Conservation (phyloP, 352 stramenopile species). For the Phytophthora macrochlamydospora region DNA sequence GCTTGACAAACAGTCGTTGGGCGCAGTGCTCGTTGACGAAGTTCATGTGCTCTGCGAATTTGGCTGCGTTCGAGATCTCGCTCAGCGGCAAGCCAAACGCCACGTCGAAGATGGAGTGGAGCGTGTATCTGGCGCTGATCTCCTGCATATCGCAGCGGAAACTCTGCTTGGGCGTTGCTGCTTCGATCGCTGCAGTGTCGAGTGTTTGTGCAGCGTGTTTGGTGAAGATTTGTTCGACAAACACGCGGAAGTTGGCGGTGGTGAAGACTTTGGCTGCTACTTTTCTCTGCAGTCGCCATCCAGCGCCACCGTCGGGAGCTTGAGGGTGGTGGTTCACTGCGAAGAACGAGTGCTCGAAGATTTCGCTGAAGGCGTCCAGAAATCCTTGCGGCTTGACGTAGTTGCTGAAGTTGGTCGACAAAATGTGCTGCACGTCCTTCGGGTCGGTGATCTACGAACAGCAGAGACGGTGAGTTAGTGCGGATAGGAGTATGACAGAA, state of each 20-base stretch:
- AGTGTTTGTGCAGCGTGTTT: conserved; percentile 42
- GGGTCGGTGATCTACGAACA: conserved; percentile 51
- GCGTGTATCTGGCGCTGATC: conserved; percentile 53
- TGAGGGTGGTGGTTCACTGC: conserved; percentile 71
- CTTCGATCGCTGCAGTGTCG: conserved; percentile 10
- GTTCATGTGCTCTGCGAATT: conserved; percentile 57
- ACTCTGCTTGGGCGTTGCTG: neutral
- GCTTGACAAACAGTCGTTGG: conserved; percentile 60
- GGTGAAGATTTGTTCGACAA: conserved; percentile 52
- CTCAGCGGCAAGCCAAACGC: conserved; percentile 52
- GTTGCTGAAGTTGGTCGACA: conserved; percentile 68
- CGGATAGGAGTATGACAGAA: neutral
- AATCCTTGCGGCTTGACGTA: conserved; percentile 80
- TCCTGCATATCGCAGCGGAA: conserved; percentile 62
- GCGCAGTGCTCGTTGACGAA: conserved; percentile 64
- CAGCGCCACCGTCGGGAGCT: conserved; percentile 52
- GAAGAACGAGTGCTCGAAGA: conserved; percentile 80
- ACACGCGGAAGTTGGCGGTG: conserved; percentile 55
- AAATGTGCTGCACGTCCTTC: conserved; percentile 68
- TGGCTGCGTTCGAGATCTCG: conserved; percentile 30
- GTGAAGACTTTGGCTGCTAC: conserved; percentile 90
- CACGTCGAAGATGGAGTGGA: conserved; percentile 65
- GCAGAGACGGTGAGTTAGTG: conserved; percentile 1
- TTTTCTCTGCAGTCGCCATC: conserved; percentile 82
- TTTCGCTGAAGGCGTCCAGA: conserved; percentile 63